Evolutionary conservation across 1,284 basidiomycete genomes (phyloP), one percentile per base, ranked within the genome.

Genomic region (Somion occarium): DNA sequence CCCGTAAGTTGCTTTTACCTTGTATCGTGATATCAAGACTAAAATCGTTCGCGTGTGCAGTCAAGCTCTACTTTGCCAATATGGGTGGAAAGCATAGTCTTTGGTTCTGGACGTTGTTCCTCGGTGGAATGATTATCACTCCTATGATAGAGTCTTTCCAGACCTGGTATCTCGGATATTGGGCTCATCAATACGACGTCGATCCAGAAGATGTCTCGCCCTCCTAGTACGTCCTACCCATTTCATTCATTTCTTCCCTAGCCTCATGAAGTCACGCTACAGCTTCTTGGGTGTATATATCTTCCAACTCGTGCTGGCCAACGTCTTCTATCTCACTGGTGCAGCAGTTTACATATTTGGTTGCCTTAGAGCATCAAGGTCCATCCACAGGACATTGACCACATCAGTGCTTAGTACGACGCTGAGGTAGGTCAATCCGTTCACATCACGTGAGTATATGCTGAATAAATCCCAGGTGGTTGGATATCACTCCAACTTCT

Each of bases 401-500:
- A 62, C 74, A 20, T 72, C 75, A 5, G 71, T 87, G 13, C 71
- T 86, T 13, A 75, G 76, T 2, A 76, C 82, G 0, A 82, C 79
- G 5, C 64, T 82, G 51, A 69, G 79, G n/a, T n/a, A n/a, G n/a
- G n/a, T n/a, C 64, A n/a, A n/a, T n/a, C n/a, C n/a, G n/a, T n/a
- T n/a, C n/a, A n/a, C n/a, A n/a, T n/a, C 5, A 13, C 18, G 9
- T 18, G 13, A 38, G 18, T 7, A 20, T 13, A 7, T 38, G n/a
- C 5, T 45, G 71, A 69, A n/a, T n/a, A n/a, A n/a, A n/a, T n/a
- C n/a, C n/a, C n/a, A n/a, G n/a, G 27, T 81, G 78, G 73, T 64
- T 83, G 7, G 81, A 84, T 58, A 72, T 67, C 19, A 82, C 80
- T 2, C 82, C 82, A 0, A 74, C 76, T 0, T 77, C 80, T n/a